Evolutionary conservation across 2,329 filamentous ascomycete genomes (phyloP).

Genomic region (Cladosporium phlei): DNA sequence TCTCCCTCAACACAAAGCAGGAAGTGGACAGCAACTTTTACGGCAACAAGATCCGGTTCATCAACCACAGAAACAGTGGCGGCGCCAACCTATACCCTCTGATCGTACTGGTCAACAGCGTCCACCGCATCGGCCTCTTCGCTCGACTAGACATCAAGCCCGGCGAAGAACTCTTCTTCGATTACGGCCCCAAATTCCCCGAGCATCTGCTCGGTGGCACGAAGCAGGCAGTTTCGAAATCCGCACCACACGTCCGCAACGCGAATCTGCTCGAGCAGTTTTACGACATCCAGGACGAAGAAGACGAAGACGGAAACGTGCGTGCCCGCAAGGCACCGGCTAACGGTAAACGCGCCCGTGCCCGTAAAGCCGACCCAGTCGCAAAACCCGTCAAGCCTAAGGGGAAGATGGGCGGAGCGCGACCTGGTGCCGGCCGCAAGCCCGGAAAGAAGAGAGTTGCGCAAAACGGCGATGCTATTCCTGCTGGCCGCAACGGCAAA

Average conservation of each 20-base stretch:
- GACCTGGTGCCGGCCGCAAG: conserved; percentile 15
- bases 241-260: conserved; percentile 23
- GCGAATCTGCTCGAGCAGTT: conserved; percentile 20
- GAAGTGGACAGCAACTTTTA: conserved; percentile 68
- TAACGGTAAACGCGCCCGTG: conserved; percentile 10
- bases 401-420: conserved; percentile 12
- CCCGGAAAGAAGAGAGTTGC: conserved; percentile 11
- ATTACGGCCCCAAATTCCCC: conserved; percentile 55
- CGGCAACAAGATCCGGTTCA: conserved; percentile 77
- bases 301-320: conserved; percentile 20
- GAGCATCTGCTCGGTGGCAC: conserved; percentile 23
- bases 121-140: conserved; percentile 68
- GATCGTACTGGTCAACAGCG: conserved; percentile 68
- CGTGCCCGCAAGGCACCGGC: conserved; percentile 15
- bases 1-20: conserved; percentile 49
- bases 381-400: conserved; percentile 4
- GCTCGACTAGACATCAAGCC: conserved; percentile 61
- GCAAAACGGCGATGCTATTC: neutral
- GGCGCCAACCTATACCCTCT: conserved; percentile 59
- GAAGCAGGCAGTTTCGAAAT: conserved; percentile 13
- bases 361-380: conserved; percentile 16
- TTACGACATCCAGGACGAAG: conserved; percentile 20
- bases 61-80: conserved; percentile 65
- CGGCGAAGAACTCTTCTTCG: conserved; percentile 76
- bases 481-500: neutral